Percentiles rank a stretch among this genome's conserved stretches.
These are phyloP conservation scores for Leccinum disarticulatum DNA, from an alignment of 768 basidiomycete species.

Conservation along the genomic window DNA sequence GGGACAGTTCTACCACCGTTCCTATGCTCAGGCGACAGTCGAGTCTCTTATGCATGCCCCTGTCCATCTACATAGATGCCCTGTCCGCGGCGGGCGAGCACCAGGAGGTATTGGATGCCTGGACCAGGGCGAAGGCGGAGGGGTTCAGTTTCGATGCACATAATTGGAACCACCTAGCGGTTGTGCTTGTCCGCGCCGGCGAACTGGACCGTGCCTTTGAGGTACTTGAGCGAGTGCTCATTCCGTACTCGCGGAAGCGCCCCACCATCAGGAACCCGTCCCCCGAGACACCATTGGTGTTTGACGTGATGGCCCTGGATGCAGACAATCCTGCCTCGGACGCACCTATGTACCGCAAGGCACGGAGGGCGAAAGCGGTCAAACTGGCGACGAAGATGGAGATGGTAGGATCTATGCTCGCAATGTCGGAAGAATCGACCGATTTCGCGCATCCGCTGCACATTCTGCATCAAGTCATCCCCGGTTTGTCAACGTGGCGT, in stretches of 20 bases:
- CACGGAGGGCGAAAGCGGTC: constrained; percentile 26
- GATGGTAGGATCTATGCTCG: constrained; percentile 15
- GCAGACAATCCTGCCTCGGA: constrained; percentile 28
- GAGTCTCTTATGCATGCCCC: constrained; percentile 69
- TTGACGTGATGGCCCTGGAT: constrained; percentile 31
- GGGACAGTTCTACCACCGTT: constrained; percentile 8
- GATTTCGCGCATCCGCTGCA: constrained; percentile 62
- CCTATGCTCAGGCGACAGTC: constrained; percentile 34
- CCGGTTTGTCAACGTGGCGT: constrained; percentile 64
- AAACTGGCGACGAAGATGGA: constrained; percentile 16
- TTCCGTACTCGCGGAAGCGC: constrained; percentile 50
- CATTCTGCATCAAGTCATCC: constrained; percentile 61
- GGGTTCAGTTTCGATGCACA: constrained; percentile 83
- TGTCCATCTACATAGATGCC: constrained; percentile 81
- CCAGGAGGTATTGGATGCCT: constrained; percentile 57
- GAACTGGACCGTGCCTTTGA: constrained; percentile 83
- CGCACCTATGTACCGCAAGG: constrained; percentile 30
- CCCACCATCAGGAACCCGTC: constrained; percentile 24
- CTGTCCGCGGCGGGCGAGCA: constrained; percentile 66
- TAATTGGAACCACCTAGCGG: constrained; percentile 88
- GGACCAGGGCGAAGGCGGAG: constrained; percentile 58
- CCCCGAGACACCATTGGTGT: constrained; percentile 43
- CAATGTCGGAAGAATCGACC: constrained; percentile 20
- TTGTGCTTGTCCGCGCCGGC: constrained; percentile 76
- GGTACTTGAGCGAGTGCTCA: constrained; percentile 72